Conservation (phyloP, 306 rosid genomes). For the Sicyos baderoa region DNA sequence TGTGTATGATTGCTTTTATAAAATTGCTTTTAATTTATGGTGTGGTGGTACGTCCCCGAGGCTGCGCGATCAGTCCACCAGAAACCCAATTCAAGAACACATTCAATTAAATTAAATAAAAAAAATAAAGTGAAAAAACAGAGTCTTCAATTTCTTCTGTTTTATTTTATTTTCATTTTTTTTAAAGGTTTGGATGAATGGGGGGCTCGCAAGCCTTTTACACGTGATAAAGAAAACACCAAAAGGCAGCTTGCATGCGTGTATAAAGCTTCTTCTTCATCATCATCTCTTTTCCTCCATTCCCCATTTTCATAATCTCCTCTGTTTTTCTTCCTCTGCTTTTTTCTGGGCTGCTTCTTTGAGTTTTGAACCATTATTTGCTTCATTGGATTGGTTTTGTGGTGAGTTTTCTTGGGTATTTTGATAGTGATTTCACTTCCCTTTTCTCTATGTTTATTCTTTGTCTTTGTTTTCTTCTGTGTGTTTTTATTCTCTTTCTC, state of each 20-base stretch:
- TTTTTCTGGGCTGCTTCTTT: background rate
- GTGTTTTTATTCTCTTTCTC: conserved; percentile 38
- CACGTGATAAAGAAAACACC: conserved; percentile 56
- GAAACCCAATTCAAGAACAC: conserved; percentile 27
- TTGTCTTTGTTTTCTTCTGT: conserved; percentile 52
- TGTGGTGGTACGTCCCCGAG: conserved; percentile 56
- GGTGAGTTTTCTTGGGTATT: conserved; percentile 18
- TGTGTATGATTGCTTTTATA: conserved; percentile 62
- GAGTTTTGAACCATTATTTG: background rate
- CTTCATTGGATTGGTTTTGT: conserved; percentile 20
- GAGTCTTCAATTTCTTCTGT: background rate
- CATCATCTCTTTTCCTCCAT: conserved; percentile 28
- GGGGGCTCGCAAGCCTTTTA: too few relatives aligned
- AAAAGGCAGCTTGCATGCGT: conserved; percentile 78
- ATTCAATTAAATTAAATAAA: conserved; percentile 23
- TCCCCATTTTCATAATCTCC: background rate
- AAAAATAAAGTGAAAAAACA: conserved; percentile 19
- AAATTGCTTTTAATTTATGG: conserved; percentile 30
- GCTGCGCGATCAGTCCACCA: conserved; percentile 43
- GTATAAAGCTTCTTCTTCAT: conserved; percentile 67
- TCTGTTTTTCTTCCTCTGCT: background rate
- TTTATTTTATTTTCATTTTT: too few relatives aligned
- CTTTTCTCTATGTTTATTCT: conserved; percentile 79
- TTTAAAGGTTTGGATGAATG: too few relatives aligned
- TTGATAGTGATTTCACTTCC: conserved; percentile 50